These are phyloP conservation scores for Boechera divaricarpa DNA, from an alignment of 345 rosid species.

Conservation along the genomic window DNA sequence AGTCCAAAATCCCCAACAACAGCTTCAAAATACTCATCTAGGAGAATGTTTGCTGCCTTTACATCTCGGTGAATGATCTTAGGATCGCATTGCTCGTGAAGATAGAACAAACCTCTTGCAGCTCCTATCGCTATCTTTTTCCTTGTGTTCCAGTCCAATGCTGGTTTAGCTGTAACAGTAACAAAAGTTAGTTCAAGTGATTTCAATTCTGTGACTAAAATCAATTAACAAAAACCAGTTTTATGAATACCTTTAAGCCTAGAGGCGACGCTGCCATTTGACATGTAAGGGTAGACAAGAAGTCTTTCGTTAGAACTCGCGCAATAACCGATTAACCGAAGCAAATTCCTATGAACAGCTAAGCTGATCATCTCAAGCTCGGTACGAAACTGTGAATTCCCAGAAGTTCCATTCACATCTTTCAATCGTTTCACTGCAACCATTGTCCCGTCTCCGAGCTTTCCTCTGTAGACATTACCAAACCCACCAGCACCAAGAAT, in stretches of 20 bases:
- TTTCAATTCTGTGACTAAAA: neutral
- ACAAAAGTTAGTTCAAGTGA: constrained; percentile 1
- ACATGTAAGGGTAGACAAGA: constrained; percentile 93
- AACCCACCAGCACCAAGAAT: constrained; percentile 95
- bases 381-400: constrained; percentile 88
- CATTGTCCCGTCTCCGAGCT: constrained; percentile 69
- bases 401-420: constrained; percentile 72
- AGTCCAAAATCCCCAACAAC: constrained; percentile 98
- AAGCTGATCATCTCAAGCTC: constrained; percentile 97
- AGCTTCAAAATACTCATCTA: constrained; percentile 85
- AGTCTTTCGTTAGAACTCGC: constrained; percentile 77
- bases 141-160: constrained; percentile 86
- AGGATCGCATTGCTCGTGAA: constrained; percentile 96
- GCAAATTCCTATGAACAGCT: constrained; percentile 89
- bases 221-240: neutral
- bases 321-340: constrained; percentile 81
- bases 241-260: constrained; percentile 73
- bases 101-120: constrained; percentile 85
- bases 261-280: constrained; percentile 94
- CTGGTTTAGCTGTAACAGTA: constrained; percentile 64
- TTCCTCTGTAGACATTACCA: constrained; percentile 94
- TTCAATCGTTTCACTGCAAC: constrained; percentile 90
- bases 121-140: constrained; percentile 93
- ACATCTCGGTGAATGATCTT: constrained; percentile 95
- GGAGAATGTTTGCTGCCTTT: constrained; percentile 88